These are phyloP conservation scores for Puccinia polysora DNA, from an alignment of 1,284 basidiomycete genomes.

Conservation along the genomic window DNA sequence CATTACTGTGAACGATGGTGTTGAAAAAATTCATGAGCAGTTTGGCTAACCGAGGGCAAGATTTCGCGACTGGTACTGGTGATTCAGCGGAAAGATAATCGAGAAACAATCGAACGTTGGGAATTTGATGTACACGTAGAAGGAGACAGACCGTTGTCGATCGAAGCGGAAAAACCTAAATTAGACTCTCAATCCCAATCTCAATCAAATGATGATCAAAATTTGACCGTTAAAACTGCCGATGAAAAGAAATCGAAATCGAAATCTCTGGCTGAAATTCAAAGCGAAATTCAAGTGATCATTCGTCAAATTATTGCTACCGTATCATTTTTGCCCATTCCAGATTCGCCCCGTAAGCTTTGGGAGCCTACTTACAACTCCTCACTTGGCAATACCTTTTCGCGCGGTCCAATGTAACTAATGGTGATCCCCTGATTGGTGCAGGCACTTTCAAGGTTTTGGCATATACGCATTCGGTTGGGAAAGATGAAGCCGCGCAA, in stretches of 20 bases:
- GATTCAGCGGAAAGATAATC: slow-evolving; percentile 83
- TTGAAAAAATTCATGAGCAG: no score
- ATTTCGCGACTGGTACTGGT: slow-evolving; percentile 90
- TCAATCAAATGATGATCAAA: neutral
- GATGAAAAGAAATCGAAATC: slow-evolving; percentile 43
- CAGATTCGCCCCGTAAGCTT: slow-evolving; percentile 57
- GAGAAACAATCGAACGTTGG: slow-evolving; percentile 87
- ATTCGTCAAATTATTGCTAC: slow-evolving; percentile 97
- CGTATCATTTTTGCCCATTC: slow-evolving; percentile 89
- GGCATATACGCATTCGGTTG: slow-evolving; percentile 16
- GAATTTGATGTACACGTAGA: slow-evolving; percentile 89
- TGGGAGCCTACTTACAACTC: neutral
- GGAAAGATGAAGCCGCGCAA: slow-evolving; percentile 1
- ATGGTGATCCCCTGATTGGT: neutral
- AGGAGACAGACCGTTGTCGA: slow-evolving; percentile 49
- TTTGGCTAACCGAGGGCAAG: slow-evolving; percentile 77
- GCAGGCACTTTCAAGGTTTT: slow-evolving; percentile 30
- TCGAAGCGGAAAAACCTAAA: slow-evolving; percentile 51
- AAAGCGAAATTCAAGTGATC: slow-evolving; percentile 94
- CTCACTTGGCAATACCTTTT: neutral
- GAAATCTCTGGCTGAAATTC: slow-evolving; percentile 81
- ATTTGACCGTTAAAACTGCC: neutral
- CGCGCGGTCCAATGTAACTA: neutral
- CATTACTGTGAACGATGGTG: no score
- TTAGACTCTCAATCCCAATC: slow-evolving; percentile 52